Evolutionary conservation across 306 rosid genomes (phyloP).

Genomic region (Cicer chorassanicum): DNA sequence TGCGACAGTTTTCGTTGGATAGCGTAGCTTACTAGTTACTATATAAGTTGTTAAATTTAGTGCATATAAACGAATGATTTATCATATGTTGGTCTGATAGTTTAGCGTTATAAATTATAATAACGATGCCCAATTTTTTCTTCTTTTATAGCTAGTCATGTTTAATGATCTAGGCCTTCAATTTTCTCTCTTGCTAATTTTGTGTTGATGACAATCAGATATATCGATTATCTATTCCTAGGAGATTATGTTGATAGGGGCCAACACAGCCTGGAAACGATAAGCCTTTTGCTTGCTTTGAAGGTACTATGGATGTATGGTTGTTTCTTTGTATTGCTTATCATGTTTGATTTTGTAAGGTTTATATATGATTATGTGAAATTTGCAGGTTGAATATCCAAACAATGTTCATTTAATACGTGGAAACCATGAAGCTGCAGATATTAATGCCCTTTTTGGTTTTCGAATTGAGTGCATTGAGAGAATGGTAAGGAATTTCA

Average conservation of each 20-base stretch:
- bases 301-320: slow-evolving; percentile 61
- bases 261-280: slow-evolving; percentile 97
- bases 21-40: slow-evolving; percentile 16
- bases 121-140: background rate
- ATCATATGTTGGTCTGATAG: slow-evolving; percentile 20
- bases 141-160: slow-evolving; percentile 23
- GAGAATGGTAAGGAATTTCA: slow-evolving; percentile 71
- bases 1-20: slow-evolving; percentile 6
- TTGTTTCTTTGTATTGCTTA: slow-evolving; percentile 30
- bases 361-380: slow-evolving; percentile 32
- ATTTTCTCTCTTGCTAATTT: slow-evolving; percentile 47
- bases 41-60: slow-evolving; percentile 14
- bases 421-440: slow-evolving; percentile 99
- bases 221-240: slow-evolving; percentile 96
- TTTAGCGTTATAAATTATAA: background rate
- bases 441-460: slow-evolving; percentile 98
- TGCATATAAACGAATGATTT: slow-evolving; percentile 2
- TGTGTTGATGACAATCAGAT: slow-evolving; percentile 69
- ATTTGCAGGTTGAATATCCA: slow-evolving; percentile 87
- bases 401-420: slow-evolving; percentile 91
- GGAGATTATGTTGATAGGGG: slow-evolving; percentile 99
- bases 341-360: slow-evolving; percentile 38
- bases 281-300: slow-evolving; percentile 85
- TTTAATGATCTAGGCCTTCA: slow-evolving; percentile 11
- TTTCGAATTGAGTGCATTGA: slow-evolving; percentile 97